Conservation (phyloP, 192 early-diverging fungal genomes). For the Phlyctochytrium bullatum region DNA sequence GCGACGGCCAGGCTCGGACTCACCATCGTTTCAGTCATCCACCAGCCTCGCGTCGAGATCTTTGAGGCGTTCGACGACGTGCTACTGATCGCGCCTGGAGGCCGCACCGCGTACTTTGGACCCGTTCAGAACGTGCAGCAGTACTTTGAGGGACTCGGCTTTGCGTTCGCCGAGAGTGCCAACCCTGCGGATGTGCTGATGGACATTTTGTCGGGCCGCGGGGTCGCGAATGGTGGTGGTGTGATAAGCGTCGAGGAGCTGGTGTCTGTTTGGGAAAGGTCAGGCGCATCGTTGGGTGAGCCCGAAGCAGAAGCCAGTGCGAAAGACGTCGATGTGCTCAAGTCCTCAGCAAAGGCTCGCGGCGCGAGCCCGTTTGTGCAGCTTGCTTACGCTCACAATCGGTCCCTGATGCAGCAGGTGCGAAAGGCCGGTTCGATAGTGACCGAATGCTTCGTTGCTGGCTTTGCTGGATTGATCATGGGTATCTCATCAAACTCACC, state of each 20-base stretch:
- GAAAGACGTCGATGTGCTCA: background rate
- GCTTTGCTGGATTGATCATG: constrained; percentile 33
- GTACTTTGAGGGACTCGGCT: constrained; percentile 37
- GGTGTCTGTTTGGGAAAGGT: constrained; percentile 9
- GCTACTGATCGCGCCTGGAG: constrained; percentile 72
- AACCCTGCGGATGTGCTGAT: constrained; percentile 50
- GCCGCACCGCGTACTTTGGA: constrained; percentile 74
- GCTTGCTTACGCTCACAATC: constrained; percentile 27
- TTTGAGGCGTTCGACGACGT: constrained; percentile 76
- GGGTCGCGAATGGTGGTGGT: constrained; percentile 2
- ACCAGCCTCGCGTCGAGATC: constrained; percentile 77
- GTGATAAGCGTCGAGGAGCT: background rate
- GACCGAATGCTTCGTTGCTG: constrained; percentile 39
- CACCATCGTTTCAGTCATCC: constrained; percentile 72
- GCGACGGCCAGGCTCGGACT: constrained; percentile 61
- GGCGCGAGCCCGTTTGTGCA: constrained; percentile 30
- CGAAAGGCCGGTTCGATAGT: constrained; percentile 18
- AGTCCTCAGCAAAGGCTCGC: constrained; percentile 6
- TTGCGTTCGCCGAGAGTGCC: constrained; percentile 11
- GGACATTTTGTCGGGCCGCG: constrained; percentile 45
- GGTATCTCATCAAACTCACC: constrained; percentile 11
- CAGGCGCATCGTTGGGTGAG: background rate
- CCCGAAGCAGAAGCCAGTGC: background rate
- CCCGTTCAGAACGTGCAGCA: constrained; percentile 31
- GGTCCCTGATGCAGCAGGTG: constrained; percentile 36